Evolutionary conservation across 2,329 filamentous ascomycete genomes (phyloP), one percentile per base, ranked within the genome.

Genomic region (Aureobasidium lini): DNA sequence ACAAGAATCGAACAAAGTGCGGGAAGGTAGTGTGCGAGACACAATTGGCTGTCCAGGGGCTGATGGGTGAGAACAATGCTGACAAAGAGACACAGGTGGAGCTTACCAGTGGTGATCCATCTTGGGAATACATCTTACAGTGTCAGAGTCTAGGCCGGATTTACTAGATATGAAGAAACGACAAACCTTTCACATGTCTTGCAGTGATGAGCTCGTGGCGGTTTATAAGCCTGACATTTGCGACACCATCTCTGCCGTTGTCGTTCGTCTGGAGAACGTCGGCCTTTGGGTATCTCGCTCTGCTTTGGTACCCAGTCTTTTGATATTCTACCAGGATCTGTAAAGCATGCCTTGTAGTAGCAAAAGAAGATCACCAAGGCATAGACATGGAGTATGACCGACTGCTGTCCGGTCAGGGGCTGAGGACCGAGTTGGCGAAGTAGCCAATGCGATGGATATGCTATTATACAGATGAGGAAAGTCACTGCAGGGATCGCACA

Each of bases 81-180:
- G 34, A 28, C 7, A 23, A 42, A 15, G 10, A 34, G 31, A 63
- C 67, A 61, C 69, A 71, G 70, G 77, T 3, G 88, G 93, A 89
- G 89, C 94, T 2, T 89, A 88, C 69, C 89, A 94, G 75, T 95
- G 89, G 74, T 91, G 88, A 74, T 92, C 88, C 88, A 92, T 92
- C 73, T 84, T 87, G 39, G 87, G 86, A 50, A 91, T 82, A 72
- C 88, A 65, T 57, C 63, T 64, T 43, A 23, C 37, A 56, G 6
- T 29, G 29, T 54, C 10, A 60, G 52, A 53, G 18, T 28, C 1
- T 16, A 32, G 28, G 7, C 18, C 11, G 29, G 6, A 29, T 44
- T 2, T 29, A 10, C 42, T 23, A 37, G 9, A 15, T 47, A n/a
- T 8, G n/a, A 23, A 16, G 34, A 29, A 42, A n/a, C 13, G 42